Evolutionary conservation across 2,329 filamentous ascomycete genomes (phyloP), one percentile per base, ranked within the genome.

Genomic region (Lachnellula willkommii): DNA sequence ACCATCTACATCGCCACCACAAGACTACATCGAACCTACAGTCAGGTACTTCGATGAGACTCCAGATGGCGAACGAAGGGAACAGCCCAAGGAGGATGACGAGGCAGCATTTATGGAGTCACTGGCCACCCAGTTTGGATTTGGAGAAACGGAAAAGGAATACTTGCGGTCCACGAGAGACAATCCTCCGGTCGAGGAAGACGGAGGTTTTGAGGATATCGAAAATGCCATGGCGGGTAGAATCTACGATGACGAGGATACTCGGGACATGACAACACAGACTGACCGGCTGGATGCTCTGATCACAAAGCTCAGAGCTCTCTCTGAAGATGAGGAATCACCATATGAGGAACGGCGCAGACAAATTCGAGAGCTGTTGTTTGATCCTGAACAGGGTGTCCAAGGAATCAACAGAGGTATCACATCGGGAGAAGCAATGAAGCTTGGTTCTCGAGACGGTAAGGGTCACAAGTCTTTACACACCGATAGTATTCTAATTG

Each of bases 41-140:
- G 49, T 68, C 47, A 60, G 53, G 56, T 66, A 60, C 46, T 69
- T 64, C 49, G 63, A 69, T 9, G 56, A 69, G 46, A 62, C 59
- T 5, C 60, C 62, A 37, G 66, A 68, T 60, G 67, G 67, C 24
- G 54, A 55, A 9, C 59, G 63, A 42, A 63, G 43, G 45, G 66
- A 68, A 54, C 51, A 62, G 12, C 40, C 55, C 15, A 58, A 60
- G 39, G 61, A 59, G n/a, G 64, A 64, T 46, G 54, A 56, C 12
- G 54, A 55, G 15, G 53, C 48, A 32, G 32, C 47, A n/a, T 57
- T 47, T 40, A 39, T 35, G 47, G 47, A 54, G 37, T 49, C 47
- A 8, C 46, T 57, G 47, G 54, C 51, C 32, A 22, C 51, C 43
- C 46, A 40, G 36, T 51, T 59, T 42, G 50, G 51, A 28, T 35